phyloP scores from a whole-genome alignment of 2,329 filamentous ascomycete species.

The Aureobasidium sp. region DNA sequence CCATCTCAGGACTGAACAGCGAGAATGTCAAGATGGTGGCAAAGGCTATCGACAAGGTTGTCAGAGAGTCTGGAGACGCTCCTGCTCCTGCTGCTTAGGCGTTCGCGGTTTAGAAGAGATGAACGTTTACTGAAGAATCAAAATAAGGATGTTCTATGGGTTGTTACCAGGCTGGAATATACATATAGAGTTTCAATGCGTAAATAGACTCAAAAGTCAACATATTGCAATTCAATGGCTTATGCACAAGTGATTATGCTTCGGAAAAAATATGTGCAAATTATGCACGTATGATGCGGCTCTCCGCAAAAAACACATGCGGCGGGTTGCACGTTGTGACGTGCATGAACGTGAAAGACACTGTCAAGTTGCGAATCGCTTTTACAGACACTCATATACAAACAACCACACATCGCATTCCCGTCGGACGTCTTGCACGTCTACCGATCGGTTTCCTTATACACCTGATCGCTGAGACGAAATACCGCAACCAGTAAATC shows the following conservation, averaged over 20 bases:
- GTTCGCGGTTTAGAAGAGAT: no score
- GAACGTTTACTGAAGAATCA: no score
- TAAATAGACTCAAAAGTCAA: no score
- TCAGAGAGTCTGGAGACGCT: not conserved
- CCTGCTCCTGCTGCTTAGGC: not conserved
- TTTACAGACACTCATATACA: not conserved
- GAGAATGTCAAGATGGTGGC: constrained; percentile 12
- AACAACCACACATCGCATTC: not conserved
- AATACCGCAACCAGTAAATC: constrained; percentile 7
- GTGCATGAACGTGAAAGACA: not conserved
- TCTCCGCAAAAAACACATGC: constrained; percentile 12
- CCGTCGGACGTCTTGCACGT: not conserved
- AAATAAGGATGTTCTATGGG: no score
- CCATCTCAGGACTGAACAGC: constrained; percentile 8
- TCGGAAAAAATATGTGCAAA: no score
- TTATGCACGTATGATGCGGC: not conserved
- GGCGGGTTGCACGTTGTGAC: not conserved
- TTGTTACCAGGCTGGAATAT: no score
- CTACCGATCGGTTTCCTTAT: not conserved
- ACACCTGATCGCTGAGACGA: not conserved
- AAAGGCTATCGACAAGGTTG: constrained; percentile 13
- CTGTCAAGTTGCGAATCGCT: not conserved
- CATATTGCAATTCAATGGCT: no score
- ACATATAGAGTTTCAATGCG: no score
- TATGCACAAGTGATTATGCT: no score